phyloP scores from a whole-genome alignment of 371 early-diverging fungal species.

The Nematocida ironsii region DNA sequence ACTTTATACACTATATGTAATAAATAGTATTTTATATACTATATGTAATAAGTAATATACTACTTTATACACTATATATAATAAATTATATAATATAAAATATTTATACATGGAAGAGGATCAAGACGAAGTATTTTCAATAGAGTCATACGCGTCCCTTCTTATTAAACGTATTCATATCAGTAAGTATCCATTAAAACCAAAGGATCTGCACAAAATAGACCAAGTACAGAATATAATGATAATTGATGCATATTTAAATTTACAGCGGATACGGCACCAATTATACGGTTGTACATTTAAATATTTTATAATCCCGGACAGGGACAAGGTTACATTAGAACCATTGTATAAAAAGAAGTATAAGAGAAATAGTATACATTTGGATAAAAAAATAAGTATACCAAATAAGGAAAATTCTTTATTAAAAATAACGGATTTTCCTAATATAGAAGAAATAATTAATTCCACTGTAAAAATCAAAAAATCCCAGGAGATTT shows the following conservation, averaged over 20 bases:
- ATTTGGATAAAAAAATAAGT: neutral
- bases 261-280: neutral
- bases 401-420: neutral
- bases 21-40: too few relatives aligned
- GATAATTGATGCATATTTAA: neutral
- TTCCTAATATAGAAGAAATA: neutral
- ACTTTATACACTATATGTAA: too few relatives aligned
- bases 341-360: neutral
- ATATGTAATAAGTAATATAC: too few relatives aligned
- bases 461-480: too few relatives aligned
- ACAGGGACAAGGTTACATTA: neutral
- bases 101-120: neutral
- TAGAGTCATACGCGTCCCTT: neutral
- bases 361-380: neutral
- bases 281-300: neutral
- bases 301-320: neutral
- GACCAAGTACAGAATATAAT: neutral
- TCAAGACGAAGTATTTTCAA: neutral
- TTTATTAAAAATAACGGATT: neutral
- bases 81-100: neutral
- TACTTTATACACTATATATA: neutral
- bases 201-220: slow-evolving; percentile 4
- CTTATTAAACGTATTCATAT: neutral
- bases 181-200: neutral
- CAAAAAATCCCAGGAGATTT: too few relatives aligned